Percentiles rank a stretch among this genome's conserved stretches.
Conservation (phyloP, 805 yeast genomes). For the Candida sonorensis region DNA sequence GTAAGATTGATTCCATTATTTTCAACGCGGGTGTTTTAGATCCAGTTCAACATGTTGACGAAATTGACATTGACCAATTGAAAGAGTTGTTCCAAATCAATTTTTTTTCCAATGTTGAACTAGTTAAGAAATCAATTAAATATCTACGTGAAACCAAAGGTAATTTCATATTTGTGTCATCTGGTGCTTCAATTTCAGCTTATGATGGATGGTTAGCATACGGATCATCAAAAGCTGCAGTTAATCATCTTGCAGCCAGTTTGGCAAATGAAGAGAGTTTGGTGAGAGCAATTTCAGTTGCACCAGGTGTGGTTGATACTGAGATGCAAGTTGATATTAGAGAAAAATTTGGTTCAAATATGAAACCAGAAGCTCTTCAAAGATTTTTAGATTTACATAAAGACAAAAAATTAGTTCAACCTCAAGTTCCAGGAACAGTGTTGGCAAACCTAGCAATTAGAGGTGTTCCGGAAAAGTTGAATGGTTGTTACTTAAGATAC, state of each 20-base stretch:
- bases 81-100: slow-evolving; percentile 64
- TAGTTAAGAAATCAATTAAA: slow-evolving; percentile 52
- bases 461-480: slow-evolving; percentile 50
- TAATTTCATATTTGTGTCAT: slow-evolving; percentile 69
- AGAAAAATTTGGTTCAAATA: slow-evolving; percentile 47
- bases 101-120: slow-evolving; percentile 63
- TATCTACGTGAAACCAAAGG: slow-evolving; percentile 52
- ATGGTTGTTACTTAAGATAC: slow-evolving; percentile 66
- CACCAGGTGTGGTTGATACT: slow-evolving; percentile 95
- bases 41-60: slow-evolving; percentile 56
- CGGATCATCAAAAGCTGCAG: slow-evolving; percentile 86
- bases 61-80: slow-evolving; percentile 54
- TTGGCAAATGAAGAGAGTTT: slow-evolving; percentile 61
- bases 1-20: slow-evolving; percentile 54
- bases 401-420: slow-evolving; percentile 52
- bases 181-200: slow-evolving; percentile 73
- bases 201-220: slow-evolving; percentile 85
- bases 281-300: slow-evolving; percentile 62
- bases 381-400: slow-evolving; percentile 60
- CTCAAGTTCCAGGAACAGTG: slow-evolving; percentile 65
- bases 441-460: slow-evolving; percentile 58
- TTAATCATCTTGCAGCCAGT: slow-evolving; percentile 67
- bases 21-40: slow-evolving; percentile 81
- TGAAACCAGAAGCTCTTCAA: slow-evolving; percentile 54
- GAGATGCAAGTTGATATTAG: slow-evolving; percentile 81